Conservation (phyloP, 306 rosid species). For the Lathyrus oleraceus region DNA sequence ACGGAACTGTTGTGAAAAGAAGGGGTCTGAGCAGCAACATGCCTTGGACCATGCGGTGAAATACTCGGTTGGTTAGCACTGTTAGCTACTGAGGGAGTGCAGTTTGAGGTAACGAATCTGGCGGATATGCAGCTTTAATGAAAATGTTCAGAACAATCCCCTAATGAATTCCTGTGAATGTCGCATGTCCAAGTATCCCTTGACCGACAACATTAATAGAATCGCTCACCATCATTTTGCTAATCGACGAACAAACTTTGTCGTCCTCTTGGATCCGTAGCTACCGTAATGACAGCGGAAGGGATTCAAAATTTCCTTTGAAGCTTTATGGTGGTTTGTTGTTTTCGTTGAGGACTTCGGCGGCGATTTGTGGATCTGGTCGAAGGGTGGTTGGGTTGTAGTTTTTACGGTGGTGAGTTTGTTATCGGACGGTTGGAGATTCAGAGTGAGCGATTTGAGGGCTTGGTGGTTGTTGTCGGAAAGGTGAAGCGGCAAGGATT, state of each 20-base stretch:
- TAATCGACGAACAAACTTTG: constrained; percentile 52
- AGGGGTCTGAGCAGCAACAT: constrained; percentile 47
- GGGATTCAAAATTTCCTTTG: too few species aligned
- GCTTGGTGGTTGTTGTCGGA: too few species aligned
- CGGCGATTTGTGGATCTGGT: too few species aligned
- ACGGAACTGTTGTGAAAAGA: constrained; percentile 36
- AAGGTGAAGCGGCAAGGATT: too few species aligned
- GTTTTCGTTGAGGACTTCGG: too few species aligned
- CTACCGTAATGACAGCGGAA: too few species aligned
- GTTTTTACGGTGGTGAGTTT: too few species aligned
- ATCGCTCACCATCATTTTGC: constrained; percentile 69
- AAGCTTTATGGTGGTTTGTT: too few species aligned
- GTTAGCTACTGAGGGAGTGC: constrained; percentile 33
- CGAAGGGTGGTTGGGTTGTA: too few species aligned
- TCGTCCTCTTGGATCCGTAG: constrained; percentile 50
- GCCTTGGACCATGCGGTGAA: constrained; percentile 43
- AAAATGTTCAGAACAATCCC: constrained; percentile 74
- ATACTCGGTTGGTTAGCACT: constrained; percentile 41
- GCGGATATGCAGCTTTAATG: constrained; percentile 58
- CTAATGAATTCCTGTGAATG: constrained; percentile 77
- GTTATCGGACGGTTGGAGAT: too few species aligned
- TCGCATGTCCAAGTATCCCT: constrained; percentile 96
- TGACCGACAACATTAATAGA: constrained; percentile 75
- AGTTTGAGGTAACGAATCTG: constrained; percentile 52
- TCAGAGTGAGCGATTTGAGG: too few species aligned